These are phyloP conservation scores for Dissophora globulifera DNA, from an alignment of 192 early-diverging fungal species.

Conservation along the genomic window DNA sequence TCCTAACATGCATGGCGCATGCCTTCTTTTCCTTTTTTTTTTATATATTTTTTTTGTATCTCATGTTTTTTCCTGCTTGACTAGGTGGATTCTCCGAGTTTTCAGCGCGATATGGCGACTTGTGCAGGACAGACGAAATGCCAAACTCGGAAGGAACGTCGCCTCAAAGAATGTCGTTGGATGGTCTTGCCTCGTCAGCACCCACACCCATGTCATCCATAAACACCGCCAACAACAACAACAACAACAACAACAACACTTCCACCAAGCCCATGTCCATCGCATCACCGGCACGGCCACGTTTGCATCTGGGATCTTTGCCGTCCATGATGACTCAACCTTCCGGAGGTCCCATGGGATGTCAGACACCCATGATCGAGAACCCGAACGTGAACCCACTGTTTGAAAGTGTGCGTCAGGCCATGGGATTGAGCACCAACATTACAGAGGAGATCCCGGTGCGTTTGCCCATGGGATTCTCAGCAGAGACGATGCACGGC, in stretches of 20 bases:
- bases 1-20: no score
- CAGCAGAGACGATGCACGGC: conserved; percentile 23
- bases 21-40: not conserved
- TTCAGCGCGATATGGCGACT: conserved; percentile 11
- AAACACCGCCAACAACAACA: no score
- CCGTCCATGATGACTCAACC: conserved; percentile 44
- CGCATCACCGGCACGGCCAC: conserved; percentile 34
- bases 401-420: conserved; percentile 71
- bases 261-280: conserved; percentile 4
- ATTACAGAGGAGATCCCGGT: conserved; percentile 67
- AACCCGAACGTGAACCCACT: conserved; percentile 67
- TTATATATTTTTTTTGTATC: not conserved
- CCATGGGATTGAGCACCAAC: conserved; percentile 63
- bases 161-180: conserved; percentile 13
- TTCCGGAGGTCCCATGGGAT: conserved; percentile 57
- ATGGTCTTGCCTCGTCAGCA: not conserved
- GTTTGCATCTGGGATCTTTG: conserved; percentile 31
- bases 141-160: conserved; percentile 1
- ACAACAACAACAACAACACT: no score
- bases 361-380: conserved; percentile 67
- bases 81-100: conserved; percentile 66
- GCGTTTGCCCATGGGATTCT: conserved; percentile 57
- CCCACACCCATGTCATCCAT: conserved; percentile 1
- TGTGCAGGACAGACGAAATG: conserved; percentile 38
- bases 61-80: not conserved